Conservation (phyloP, 2,329 filamentous ascomycete genomes). For the Cladobotryum mycophilum region DNA sequence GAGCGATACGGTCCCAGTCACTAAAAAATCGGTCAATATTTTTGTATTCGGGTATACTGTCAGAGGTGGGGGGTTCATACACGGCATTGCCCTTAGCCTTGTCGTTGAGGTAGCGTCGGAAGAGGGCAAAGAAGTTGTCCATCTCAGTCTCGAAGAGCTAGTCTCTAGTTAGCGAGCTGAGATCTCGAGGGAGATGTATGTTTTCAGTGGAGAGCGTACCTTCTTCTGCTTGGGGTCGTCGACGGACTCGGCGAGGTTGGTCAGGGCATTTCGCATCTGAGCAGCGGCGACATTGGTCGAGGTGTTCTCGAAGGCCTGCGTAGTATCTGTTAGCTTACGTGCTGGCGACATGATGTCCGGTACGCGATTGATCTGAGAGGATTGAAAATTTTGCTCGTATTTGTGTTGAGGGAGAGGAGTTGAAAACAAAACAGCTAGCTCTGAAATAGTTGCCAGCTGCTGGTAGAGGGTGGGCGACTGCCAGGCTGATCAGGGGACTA, state of each 20-base stretch:
- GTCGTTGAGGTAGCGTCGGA: slow-evolving; percentile 96
- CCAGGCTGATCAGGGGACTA: too few species aligned
- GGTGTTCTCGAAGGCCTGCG: slow-evolving; percentile 95
- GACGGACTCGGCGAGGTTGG: slow-evolving; percentile 84
- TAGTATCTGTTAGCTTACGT: slow-evolving; percentile 20
- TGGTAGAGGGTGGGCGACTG: too few species aligned
- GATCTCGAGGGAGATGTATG: neutral
- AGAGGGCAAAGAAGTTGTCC: slow-evolving; percentile 99
- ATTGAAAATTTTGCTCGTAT: too few species aligned
- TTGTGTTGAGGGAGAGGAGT: too few species aligned
- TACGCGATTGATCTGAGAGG: neutral
- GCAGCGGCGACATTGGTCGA: slow-evolving; percentile 96
- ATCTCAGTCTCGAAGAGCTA: slow-evolving; percentile 97
- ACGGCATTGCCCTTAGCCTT: slow-evolving; percentile 95
- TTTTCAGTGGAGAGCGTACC: slow-evolving; percentile 44
- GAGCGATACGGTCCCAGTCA: slow-evolving; percentile 94
- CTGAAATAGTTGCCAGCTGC: too few species aligned
- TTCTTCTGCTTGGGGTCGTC: slow-evolving; percentile 76
- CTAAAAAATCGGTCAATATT: slow-evolving; percentile 36
- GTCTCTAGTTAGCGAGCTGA: slow-evolving; percentile 10
- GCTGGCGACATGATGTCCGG: neutral
- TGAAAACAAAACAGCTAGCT: too few species aligned
- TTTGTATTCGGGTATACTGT: neutral
- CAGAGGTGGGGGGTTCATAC: slow-evolving; percentile 38
- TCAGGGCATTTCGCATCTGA: slow-evolving; percentile 98